Evolutionary conservation across 495 filamentous ascomycete genomes (phyloP), one percentile per base, ranked within the genome.

Genomic region (Penicillium soppii): DNA sequence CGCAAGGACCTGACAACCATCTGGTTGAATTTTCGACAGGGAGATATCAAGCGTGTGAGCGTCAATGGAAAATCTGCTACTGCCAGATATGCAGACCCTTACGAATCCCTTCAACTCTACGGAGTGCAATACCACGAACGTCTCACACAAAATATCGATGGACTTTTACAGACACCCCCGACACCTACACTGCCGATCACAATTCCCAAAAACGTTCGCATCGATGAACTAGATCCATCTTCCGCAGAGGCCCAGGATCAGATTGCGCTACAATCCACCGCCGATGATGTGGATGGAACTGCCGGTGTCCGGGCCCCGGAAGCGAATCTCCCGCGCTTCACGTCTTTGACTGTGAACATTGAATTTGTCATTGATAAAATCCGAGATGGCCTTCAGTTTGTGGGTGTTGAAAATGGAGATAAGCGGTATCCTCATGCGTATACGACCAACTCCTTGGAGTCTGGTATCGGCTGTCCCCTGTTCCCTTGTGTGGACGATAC

Each of bases 401-500:
- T 94, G 20, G 95, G 94, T 2, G 76, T 90, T 25, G 84, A 87
- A 40, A 82, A 84, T 39, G 83, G 82, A 13, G 92, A 97, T 60
- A 62, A 70, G 40, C 79, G 91, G 53, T 97, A 92, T 61, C 92
- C 94, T 1, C 91, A 97, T 66, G 86, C 87, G 1, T 99, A 92
- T 64, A 92, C 95, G 0, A 89, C 85, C 20, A 92, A 91, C 55
- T 85, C 83, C 2, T 66, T 84, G 13, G 84, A 84, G 42, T 82
- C 90, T 5, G 90, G 91, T n/a, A 81, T 81, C 30, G 87, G 90
- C 5, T 92, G 83, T 47, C 87, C 86, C 58, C 80, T 97, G 9
- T 97, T 97, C 58, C 94, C 94, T 8, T 97, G 92, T 56, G 75
- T 97, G 20, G 95, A 97, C 63, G 88, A 95, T 62, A 77, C 84